phyloP scores from a whole-genome alignment of 495 filamentous ascomycete species.

The Hypomontagnella monticulosa region DNA sequence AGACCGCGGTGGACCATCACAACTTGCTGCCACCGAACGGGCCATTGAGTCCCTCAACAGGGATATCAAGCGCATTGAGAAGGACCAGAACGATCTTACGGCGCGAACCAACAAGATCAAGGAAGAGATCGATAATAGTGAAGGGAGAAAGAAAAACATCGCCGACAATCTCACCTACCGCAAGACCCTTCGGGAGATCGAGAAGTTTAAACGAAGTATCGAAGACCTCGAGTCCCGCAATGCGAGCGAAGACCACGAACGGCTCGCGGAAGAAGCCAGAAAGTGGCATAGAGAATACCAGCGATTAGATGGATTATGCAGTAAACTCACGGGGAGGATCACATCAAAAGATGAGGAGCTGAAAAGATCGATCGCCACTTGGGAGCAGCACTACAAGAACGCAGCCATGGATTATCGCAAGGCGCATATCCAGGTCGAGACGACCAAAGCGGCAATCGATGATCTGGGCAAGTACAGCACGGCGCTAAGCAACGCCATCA shows the following conservation, averaged over 20 bases:
- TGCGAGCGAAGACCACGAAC: slow-evolving; percentile 80
- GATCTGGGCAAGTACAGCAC: slow-evolving; percentile 82
- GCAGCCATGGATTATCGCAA: slow-evolving; percentile 86
- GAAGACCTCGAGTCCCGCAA: slow-evolving; percentile 79
- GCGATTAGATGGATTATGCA: slow-evolving; percentile 60
- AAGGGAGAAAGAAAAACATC: slow-evolving; percentile 82
- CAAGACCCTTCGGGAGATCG: slow-evolving; percentile 71
- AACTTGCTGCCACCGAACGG: slow-evolving; percentile 72
- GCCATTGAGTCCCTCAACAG: slow-evolving; percentile 74
- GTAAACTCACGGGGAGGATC: slow-evolving; percentile 73
- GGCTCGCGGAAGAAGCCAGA: slow-evolving; percentile 73
- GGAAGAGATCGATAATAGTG: slow-evolving; percentile 77
- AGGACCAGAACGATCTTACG: slow-evolving; percentile 72
- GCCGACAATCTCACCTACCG: slow-evolving; percentile 88
- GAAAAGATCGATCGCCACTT: slow-evolving; percentile 73
- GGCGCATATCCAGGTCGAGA: slow-evolving; percentile 88
- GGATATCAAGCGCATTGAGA: slow-evolving; percentile 70
- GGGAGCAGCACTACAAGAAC: slow-evolving; percentile 85
- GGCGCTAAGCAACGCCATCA: slow-evolving; percentile 93
- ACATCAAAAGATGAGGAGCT: slow-evolving; percentile 85
- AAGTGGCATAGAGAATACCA: slow-evolving; percentile 68
- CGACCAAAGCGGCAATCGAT: slow-evolving; percentile 90
- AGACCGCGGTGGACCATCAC: slow-evolving; percentile 74
- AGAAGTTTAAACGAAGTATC: slow-evolving; percentile 74
- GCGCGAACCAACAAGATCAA: slow-evolving; percentile 79